Conservation (phyloP, 495 filamentous ascomycete genomes). For the Lichina pygmaea region DNA sequence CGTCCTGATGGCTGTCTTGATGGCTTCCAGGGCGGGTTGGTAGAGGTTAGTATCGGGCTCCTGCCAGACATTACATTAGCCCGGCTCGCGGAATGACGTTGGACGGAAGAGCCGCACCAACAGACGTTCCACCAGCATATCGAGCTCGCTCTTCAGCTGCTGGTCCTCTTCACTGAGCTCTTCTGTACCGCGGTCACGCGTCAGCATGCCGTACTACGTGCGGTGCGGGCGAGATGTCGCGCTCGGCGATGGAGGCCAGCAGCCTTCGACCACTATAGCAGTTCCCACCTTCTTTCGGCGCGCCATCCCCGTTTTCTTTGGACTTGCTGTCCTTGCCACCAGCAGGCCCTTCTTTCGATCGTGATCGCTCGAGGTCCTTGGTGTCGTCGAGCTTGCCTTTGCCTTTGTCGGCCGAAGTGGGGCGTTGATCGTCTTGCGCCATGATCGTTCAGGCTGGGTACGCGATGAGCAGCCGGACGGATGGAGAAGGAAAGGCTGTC, state of each 20-base stretch:
- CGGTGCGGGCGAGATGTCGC: neutral
- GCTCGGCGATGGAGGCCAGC: constrained; percentile 1
- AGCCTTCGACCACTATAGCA: too few relatives aligned
- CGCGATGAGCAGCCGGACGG: too few relatives aligned
- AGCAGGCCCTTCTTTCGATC: constrained; percentile 38
- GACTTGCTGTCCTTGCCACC: constrained; percentile 37
- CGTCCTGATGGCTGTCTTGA: constrained; percentile 95
- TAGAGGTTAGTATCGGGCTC: constrained; percentile 74
- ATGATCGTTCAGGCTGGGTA: constrained; percentile 17
- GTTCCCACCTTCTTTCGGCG: constrained; percentile 24
- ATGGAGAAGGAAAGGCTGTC: too few relatives aligned
- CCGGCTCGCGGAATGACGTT: neutral
- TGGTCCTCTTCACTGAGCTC: constrained; percentile 96
- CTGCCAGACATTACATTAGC: constrained; percentile 14
- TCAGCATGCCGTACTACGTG: neutral
- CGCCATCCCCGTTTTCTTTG: constrained; percentile 48
- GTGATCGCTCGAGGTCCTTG: constrained; percentile 26
- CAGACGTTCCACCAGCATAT: constrained; percentile 92
- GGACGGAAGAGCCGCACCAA: constrained; percentile 26
- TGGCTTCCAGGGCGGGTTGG: constrained; percentile 71
- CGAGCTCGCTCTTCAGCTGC: constrained; percentile 89
- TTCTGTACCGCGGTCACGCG: constrained; percentile 17
- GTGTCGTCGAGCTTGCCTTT: constrained; percentile 65
- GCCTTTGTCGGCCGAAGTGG: constrained; percentile 71
- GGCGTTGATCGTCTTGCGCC: constrained; percentile 76